Evolutionary conservation across 2,329 filamentous ascomycete genomes (phyloP), one percentile per base, ranked within the genome.

Genomic region (Harringtonia lauricola): DNA sequence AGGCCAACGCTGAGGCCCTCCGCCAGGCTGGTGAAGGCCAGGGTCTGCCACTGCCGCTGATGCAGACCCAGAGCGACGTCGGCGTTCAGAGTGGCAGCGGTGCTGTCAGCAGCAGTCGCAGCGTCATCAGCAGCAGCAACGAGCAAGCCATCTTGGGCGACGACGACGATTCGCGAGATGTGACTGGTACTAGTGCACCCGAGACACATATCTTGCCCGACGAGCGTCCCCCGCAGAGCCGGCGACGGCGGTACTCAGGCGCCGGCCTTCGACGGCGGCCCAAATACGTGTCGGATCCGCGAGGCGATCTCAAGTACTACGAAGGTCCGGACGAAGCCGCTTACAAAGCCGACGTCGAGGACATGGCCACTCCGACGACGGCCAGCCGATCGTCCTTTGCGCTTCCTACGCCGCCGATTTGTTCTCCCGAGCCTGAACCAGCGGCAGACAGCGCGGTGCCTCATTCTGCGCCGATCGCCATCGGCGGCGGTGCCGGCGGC

Each of bases 241-340:
- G 61, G 39, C 72, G 70, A 57, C 76, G 89, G 47, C 81, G 90
- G 21, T 92, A 94, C 60, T 95, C 88, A 7, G 89, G 88, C 39
- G 86, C 86, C 51, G 88, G 87, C 6, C 71, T 95, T 22, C 79
- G 85, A 30, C 69, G 78, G 46, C 81, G 84, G 55, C 83, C 86
- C 21, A 68, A 75, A 44, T 84, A 87, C 49, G 82, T 94, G 8
- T 74, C 72, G 17, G 75, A 81, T 13, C 71, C 76, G 10, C 71
- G 83, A 42, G 83, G 86, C n/a, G 75, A 85, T 49, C 70, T 95
- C n/a, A 81, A 94, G 59, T 95, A 89, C 53, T 89, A 84, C 54
- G 88, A 94, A 55, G 86, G 94, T 53, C 86, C 90, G 24, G 87
- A 89, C 19, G 90, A 94, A 55, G 79, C 80, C 35, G 85, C 79